A percentile compares a stretch with the other conserved stretches of the same genome.
phyloP scores from a whole-genome alignment of 768 basidiomycete species.

The Lentinula edodes region DNA sequence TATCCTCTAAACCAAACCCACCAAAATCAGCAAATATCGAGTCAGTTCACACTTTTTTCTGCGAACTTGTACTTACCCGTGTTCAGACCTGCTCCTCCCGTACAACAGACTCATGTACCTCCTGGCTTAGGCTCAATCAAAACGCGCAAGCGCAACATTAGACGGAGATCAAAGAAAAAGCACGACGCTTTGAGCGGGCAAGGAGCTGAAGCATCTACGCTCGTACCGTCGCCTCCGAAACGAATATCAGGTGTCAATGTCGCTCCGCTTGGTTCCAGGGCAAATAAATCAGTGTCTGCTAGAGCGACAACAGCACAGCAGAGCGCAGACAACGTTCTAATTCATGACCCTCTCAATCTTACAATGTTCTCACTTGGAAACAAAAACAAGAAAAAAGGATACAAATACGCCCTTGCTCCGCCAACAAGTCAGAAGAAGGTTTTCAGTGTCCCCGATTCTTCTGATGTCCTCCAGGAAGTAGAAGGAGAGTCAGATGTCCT shows the following conservation, averaged over 20 bases:
- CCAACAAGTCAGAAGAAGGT: constrained; percentile 30
- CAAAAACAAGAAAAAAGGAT: constrained; percentile 48
- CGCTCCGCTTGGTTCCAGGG: background rate
- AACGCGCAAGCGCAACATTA: constrained; percentile 6
- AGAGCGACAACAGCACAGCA: background rate
- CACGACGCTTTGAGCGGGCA: background rate
- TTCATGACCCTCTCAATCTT: background rate
- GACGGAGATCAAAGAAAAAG: constrained; percentile 4
- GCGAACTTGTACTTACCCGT: background rate
- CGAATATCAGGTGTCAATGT: background rate
- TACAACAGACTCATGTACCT: background rate
- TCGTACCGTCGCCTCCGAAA: background rate
- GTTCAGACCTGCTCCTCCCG: background rate
- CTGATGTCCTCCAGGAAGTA: constrained; percentile 4
- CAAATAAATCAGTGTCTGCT: background rate
- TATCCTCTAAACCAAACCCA: background rate
- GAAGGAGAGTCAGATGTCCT: background rate
- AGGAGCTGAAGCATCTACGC: background rate
- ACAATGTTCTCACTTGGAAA: constrained; percentile 39
- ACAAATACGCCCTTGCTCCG: constrained; percentile 27
- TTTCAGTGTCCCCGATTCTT: constrained; percentile 19
- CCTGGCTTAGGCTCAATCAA: constrained; percentile 4
- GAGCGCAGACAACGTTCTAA: background rate
- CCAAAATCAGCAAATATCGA: background rate
- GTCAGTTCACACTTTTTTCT: background rate